A percentile compares a stretch with the other conserved stretches of the same genome.
These are phyloP conservation scores for Trichoderma afroharzianum DNA, from an alignment of 2,329 filamentous ascomycete genomes.

Conservation along the genomic window DNA sequence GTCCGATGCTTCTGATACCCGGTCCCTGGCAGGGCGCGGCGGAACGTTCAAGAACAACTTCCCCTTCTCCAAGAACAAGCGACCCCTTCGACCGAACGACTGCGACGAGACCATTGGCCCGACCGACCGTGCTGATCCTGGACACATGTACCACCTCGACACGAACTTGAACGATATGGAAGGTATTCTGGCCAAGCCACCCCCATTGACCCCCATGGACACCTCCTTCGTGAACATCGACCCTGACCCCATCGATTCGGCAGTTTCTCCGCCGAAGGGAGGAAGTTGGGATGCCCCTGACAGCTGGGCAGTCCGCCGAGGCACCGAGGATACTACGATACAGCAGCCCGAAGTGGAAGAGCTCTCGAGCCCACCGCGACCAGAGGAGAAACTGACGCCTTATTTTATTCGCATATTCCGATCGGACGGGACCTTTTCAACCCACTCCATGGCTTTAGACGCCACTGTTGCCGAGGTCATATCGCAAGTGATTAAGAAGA, in stretches of 20 bases:
- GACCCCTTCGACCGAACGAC: conserved; percentile 45
- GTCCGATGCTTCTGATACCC: conserved; percentile 30
- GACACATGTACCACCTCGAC: conserved; percentile 72
- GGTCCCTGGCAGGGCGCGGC: conserved; percentile 28
- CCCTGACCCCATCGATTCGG: conserved; percentile 38
- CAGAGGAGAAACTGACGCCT: conserved; percentile 69
- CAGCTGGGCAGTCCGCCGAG: conserved; percentile 87
- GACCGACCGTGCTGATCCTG: conserved; percentile 57
- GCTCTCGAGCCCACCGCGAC: conserved; percentile 59
- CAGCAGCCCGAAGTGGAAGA: conserved; percentile 64
- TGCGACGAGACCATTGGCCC: conserved; percentile 60
- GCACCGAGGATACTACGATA: conserved; percentile 60
- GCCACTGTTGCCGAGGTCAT: conserved; percentile 85
- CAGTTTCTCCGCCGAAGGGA: conserved; percentile 43
- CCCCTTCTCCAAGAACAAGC: conserved; percentile 57
- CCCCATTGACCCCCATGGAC: conserved; percentile 68
- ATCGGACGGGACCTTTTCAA: conserved; percentile 89
- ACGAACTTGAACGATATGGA: conserved; percentile 89
- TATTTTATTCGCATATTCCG: conserved; percentile 97
- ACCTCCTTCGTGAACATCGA: conserved; percentile 48
- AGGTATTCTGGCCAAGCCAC: conserved; percentile 74
- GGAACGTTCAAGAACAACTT: conserved; percentile 61
- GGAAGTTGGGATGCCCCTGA: conserved; percentile 90
- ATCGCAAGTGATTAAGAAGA: conserved; percentile 89
- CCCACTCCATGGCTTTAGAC: conserved; percentile 78